Conservation (phyloP, 495 filamentous ascomycete species). For the Pyronema domesticum region DNA sequence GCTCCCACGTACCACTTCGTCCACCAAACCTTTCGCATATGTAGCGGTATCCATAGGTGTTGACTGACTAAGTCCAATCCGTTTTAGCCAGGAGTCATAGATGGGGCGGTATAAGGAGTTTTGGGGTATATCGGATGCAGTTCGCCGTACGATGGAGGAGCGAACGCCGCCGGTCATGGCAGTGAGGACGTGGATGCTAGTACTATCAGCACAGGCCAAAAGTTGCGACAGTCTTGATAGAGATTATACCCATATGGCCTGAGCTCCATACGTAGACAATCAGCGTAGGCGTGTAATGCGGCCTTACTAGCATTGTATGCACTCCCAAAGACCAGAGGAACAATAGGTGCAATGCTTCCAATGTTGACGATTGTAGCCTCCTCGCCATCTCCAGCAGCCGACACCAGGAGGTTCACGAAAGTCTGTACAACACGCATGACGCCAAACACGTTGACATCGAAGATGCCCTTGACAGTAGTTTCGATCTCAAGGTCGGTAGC, state of each 20-base stretch:
- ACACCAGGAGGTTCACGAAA: conserved; percentile 36
- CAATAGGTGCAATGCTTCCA: conserved; percentile 32
- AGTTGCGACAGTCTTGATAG: not conserved
- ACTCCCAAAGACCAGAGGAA: conserved; percentile 29
- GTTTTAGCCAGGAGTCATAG: conserved; percentile 7
- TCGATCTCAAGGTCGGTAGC: conserved; percentile 30
- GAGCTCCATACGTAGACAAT: conserved; percentile 36
- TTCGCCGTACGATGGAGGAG: conserved; percentile 23
- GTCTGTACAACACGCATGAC: conserved; percentile 35
- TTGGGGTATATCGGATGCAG: conserved; percentile 1
- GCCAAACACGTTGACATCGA: conserved; percentile 39
- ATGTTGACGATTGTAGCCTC: conserved; percentile 30
- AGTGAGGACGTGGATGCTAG: conserved; percentile 29
- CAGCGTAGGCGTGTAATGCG: conserved; percentile 30
- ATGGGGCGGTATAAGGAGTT: conserved; percentile 23
- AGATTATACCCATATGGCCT: conserved; percentile 29
- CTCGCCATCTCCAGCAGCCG: conserved; percentile 20
- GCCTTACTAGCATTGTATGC: conserved; percentile 39
- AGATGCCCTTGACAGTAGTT: conserved; percentile 27
- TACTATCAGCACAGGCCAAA: not conserved
- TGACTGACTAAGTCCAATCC: conserved; percentile 8
- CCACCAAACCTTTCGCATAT: conserved; percentile 25
- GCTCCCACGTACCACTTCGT: conserved; percentile 19
- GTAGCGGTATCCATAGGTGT: conserved; percentile 13
- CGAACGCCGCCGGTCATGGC: conserved; percentile 25